A percentile compares a stretch with the other conserved stretches of the same genome.
Conservation (phyloP, 2,329 filamentous ascomycete genomes). For the Penicillium sp. region DNA sequence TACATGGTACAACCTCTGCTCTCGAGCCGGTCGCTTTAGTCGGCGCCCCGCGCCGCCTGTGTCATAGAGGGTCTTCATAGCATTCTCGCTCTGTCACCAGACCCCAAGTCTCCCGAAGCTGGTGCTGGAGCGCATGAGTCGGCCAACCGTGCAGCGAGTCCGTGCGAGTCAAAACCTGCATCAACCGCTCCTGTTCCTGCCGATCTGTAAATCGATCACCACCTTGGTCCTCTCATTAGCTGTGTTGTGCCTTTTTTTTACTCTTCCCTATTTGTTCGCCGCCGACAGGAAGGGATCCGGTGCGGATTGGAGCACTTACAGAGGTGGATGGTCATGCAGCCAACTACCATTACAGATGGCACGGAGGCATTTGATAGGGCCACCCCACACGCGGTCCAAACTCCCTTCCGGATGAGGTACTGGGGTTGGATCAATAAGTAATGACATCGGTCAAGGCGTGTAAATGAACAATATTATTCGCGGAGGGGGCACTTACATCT, state of each 20-base stretch:
- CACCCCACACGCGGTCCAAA: conserved; percentile 26
- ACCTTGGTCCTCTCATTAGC: conserved; percentile 15
- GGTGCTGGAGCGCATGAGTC: conserved; percentile 18
- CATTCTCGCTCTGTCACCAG: too few relatives aligned
- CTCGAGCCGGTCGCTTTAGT: too few relatives aligned
- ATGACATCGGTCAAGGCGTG: neutral
- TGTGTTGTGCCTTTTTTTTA: neutral
- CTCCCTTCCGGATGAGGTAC: conserved; percentile 23
- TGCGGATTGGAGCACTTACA: conserved; percentile 12
- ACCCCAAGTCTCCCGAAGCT: conserved; percentile 23
- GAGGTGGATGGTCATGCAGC: conserved; percentile 24
- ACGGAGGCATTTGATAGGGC: conserved; percentile 23
- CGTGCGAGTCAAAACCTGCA: conserved; percentile 22
- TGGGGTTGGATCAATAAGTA: conserved; percentile 6
- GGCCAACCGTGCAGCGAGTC: conserved; percentile 22
- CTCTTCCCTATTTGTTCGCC: too few relatives aligned
- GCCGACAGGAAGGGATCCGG: neutral
- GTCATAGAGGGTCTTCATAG: too few relatives aligned
- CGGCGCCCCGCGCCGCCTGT: too few relatives aligned
- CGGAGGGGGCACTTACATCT: conserved; percentile 16
- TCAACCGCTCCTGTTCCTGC: conserved; percentile 22
- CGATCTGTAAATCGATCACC: conserved; percentile 25
- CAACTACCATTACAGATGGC: conserved; percentile 25
- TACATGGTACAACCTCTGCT: too few relatives aligned
- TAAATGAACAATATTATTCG: neutral